Conservation (phyloP, 371 early-diverging fungal genomes). For the Entomophthora muscae region DNA sequence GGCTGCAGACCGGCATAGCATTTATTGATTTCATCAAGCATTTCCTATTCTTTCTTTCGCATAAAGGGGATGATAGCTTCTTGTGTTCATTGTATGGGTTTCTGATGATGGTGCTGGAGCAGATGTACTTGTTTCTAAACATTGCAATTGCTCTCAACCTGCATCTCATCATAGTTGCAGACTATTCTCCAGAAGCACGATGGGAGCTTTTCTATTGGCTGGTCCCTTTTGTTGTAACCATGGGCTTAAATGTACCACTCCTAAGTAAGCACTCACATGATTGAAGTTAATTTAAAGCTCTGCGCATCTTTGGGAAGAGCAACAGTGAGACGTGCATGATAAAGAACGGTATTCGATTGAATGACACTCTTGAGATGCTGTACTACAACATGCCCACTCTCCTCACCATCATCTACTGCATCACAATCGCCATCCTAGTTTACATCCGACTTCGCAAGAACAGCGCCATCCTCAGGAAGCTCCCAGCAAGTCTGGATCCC, state of each 20-base stretch:
- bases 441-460: not conserved
- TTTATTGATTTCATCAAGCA: not conserved
- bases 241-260: conserved; percentile 18
- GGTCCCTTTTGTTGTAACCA: conserved; percentile 12
- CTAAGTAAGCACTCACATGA: not conserved
- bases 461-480: not conserved
- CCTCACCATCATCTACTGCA: not conserved
- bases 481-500: not conserved
- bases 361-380: not conserved
- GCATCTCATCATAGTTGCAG: not conserved
- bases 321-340: not conserved
- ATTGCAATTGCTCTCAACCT: not conserved
- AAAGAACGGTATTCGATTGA: not conserved
- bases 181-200: not conserved
- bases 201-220: conserved; percentile 3
- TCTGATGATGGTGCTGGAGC: not conserved
- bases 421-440: not conserved
- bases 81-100: not conserved
- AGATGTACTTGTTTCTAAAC: not conserved
- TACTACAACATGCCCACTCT: not conserved
- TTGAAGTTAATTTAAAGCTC: not conserved
- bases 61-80: not conserved
- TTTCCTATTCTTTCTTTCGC: not conserved
- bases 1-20: not conserved
- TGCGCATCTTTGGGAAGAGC: not conserved